Conservation (phyloP, 2,329 filamentous ascomycete genomes). For the Aspergillus spinulosporus region DNA sequence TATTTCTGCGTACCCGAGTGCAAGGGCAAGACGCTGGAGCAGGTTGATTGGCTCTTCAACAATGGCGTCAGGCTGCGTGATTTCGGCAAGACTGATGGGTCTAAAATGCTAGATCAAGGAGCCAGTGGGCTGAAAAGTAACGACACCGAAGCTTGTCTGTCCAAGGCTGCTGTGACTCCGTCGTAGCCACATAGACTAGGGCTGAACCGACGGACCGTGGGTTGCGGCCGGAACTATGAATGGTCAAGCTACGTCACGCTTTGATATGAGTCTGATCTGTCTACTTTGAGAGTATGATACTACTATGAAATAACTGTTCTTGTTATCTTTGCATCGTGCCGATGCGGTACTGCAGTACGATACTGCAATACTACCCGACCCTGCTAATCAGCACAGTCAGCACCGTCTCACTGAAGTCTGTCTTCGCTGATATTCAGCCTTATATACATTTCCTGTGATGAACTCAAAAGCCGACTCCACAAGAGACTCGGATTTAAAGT, state of each 20-base stretch:
- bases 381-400: too few species aligned
- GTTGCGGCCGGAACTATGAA: background rate
- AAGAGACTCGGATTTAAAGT: background rate
- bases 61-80: conserved; percentile 5
- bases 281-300: too few species aligned
- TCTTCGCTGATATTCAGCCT: too few species aligned
- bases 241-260: too few species aligned
- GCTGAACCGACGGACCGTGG: background rate
- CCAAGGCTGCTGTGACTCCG: background rate
- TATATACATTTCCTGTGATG: conserved; percentile 33
- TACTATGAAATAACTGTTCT: too few species aligned
- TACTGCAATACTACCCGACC: too few species aligned
- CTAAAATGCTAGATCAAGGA: conserved; percentile 1
- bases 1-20: conserved; percentile 24
- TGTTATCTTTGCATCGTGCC: too few species aligned
- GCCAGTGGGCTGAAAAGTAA: background rate
- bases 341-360: too few species aligned
- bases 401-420: too few species aligned
- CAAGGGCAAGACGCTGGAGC: conserved; percentile 17
- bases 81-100: conserved; percentile 7
- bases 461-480: background rate
- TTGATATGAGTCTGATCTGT: too few species aligned
- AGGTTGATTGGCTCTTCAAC: conserved; percentile 12
- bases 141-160: background rate
- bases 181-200: background rate